phyloP scores from a whole-genome alignment of 352 stramenopile genomes.

The Globisporangium uncinulatum region DNA sequence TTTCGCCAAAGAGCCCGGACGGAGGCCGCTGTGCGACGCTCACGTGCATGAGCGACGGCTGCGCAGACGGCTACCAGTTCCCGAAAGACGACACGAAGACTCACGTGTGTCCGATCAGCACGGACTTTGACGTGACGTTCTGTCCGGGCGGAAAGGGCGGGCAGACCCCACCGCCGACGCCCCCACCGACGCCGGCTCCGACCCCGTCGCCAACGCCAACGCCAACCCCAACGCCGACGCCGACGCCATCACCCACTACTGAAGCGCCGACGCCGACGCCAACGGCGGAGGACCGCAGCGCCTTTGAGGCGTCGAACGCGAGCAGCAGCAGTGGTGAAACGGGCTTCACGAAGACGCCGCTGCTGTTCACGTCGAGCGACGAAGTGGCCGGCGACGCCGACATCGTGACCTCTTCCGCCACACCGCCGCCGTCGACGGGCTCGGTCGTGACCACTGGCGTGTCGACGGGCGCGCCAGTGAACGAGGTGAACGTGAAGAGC shows the following conservation, averaged over 20 bases:
- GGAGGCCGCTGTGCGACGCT: slow-evolving; percentile 33
- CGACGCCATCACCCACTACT: slow-evolving; percentile 22
- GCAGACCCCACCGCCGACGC: slow-evolving; percentile 15
- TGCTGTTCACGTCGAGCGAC: slow-evolving; percentile 7
- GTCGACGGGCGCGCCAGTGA: slow-evolving; percentile 22
- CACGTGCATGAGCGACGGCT: slow-evolving; percentile 44
- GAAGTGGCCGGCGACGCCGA: slow-evolving; percentile 10
- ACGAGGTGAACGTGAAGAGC: slow-evolving; percentile 43
- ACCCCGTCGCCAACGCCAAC: slow-evolving; percentile 26
- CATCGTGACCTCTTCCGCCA: background rate
- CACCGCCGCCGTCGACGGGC: slow-evolving; percentile 2
- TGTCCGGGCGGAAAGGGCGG: slow-evolving; percentile 39
- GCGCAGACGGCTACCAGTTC: slow-evolving; percentile 59
- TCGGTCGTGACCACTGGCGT: slow-evolving; percentile 6
- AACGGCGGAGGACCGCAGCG: slow-evolving; percentile 12
- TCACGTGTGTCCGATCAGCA: slow-evolving; percentile 35
- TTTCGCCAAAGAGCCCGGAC: slow-evolving; percentile 32
- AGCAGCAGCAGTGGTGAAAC: slow-evolving; percentile 12
- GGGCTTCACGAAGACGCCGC: slow-evolving; percentile 1
- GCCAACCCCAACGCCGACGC: slow-evolving; percentile 26
- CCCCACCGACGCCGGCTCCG: slow-evolving; percentile 24
- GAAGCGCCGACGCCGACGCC: slow-evolving; percentile 18
- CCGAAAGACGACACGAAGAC: slow-evolving; percentile 69
- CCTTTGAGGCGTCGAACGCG: slow-evolving; percentile 11
- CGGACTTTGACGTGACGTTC: slow-evolving; percentile 60